Evolutionary conservation across 2,329 filamentous ascomycete species (phyloP).

Genomic region (Immersiporthe knoxdaviesiana): DNA sequence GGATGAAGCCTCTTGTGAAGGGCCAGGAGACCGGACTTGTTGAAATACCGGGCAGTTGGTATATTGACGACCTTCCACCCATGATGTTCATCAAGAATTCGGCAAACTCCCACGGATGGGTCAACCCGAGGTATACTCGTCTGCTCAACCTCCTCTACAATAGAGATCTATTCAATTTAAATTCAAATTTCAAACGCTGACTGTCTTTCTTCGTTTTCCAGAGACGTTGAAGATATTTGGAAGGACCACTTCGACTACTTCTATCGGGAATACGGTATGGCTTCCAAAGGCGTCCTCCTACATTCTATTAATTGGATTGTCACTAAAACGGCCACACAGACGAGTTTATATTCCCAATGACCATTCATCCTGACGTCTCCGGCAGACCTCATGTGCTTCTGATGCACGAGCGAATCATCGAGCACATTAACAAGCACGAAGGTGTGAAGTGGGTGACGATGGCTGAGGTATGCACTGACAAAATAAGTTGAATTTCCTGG

Average conservation of each 20-base stretch:
- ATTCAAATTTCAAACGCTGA: no score
- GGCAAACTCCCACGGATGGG: conserved; percentile 66
- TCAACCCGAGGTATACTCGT: conserved; percentile 56
- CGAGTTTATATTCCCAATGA: conserved; percentile 77
- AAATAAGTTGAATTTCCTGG: not conserved
- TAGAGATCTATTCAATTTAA: no score
- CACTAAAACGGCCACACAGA: conserved; percentile 37
- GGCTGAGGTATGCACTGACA: conserved; percentile 21
- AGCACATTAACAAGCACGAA: conserved; percentile 30
- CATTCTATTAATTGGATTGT: not conserved
- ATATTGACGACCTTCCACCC: conserved; percentile 66
- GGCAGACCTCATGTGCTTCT: conserved; percentile 72
- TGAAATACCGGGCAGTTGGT: conserved; percentile 69
- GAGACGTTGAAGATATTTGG: conserved; percentile 68
- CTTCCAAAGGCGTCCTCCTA: not conserved
- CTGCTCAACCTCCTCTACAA: no score
- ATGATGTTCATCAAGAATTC: conserved; percentile 75
- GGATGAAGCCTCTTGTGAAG: conserved; percentile 64
- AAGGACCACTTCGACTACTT: conserved; percentile 72
- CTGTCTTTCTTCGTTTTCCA: conserved; percentile 40
- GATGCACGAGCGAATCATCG: conserved; percentile 66
- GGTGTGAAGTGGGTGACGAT: conserved; percentile 29
- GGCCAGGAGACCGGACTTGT: conserved; percentile 65
- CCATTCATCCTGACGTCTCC: conserved; percentile 74
- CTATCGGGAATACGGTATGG: conserved; percentile 65